These are phyloP conservation scores for Phoenix dactylifera DNA, from an alignment of 176 grass and related monocot species.

Conservation along the genomic window DNA sequence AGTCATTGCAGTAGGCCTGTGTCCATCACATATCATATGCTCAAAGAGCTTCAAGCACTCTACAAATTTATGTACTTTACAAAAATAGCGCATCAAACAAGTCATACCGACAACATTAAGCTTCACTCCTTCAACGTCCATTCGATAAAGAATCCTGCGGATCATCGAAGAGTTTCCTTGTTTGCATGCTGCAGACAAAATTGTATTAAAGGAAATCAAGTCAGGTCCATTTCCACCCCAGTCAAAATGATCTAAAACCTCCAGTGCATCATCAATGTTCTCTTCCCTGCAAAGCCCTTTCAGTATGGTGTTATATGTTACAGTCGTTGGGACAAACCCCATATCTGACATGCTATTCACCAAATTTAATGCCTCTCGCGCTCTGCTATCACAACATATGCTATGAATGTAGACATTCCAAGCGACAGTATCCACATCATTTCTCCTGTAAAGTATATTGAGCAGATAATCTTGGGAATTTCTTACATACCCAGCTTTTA, in stretches of 20 bases:
- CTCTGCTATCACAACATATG: constrained; percentile 2
- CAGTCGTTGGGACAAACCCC: constrained; percentile 7
- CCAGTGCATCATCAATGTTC: constrained; percentile 9
- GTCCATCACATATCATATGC: constrained; percentile 19
- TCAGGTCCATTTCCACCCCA: constrained; percentile 3
- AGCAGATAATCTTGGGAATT: background rate
- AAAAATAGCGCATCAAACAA: constrained; percentile 16
- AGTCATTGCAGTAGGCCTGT: constrained; percentile 9
- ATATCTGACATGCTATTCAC: background rate
- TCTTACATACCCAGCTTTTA: constrained; percentile 4
- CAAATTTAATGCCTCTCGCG: background rate
- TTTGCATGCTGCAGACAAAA: constrained; percentile 9
- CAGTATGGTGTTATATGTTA: constrained; percentile 8
- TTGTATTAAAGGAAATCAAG: constrained; percentile 11
- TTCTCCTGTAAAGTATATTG: background rate
- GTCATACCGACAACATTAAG: constrained; percentile 2
- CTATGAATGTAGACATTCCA: constrained; percentile 11
- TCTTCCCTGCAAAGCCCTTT: constrained; percentile 8
- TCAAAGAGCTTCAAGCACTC: constrained; percentile 5
- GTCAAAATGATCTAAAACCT: constrained; percentile 2
- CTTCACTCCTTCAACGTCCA: background rate
- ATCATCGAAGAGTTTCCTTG: constrained; percentile 1
- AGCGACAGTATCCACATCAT: background rate
- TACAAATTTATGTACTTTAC: background rate
- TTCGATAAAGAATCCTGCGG: constrained; percentile 10